phyloP scores from a whole-genome alignment of 148 eudicot species.

The Fallopia convolvulus region DNA sequence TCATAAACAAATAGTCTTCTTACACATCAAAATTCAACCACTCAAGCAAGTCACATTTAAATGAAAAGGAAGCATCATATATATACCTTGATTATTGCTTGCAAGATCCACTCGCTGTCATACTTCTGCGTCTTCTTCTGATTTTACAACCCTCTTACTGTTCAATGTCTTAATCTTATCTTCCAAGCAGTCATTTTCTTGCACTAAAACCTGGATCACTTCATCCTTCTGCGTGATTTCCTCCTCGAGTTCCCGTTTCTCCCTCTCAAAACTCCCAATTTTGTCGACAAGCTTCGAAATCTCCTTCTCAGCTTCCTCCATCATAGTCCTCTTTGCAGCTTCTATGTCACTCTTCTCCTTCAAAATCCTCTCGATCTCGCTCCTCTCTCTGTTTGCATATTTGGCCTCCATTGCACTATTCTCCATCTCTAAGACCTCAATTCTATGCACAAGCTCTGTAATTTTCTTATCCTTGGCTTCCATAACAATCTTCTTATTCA shows the following conservation, averaged over 20 bases:
- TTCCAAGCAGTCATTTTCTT: background rate
- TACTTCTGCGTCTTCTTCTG: background rate
- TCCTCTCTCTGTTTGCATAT: background rate
- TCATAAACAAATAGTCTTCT: too few relatives aligned
- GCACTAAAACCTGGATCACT: background rate
- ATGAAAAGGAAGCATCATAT: background rate
- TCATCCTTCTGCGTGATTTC: slow-evolving; percentile 1
- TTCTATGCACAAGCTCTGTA: background rate
- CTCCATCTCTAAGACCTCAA: background rate
- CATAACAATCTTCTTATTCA: background rate
- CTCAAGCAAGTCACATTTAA: background rate
- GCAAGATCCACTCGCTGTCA: background rate
- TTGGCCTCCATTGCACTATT: background rate
- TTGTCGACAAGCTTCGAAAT: background rate
- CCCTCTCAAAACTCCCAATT: background rate
- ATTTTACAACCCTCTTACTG: background rate
- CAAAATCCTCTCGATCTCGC: background rate
- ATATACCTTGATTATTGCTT: background rate
- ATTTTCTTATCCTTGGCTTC: background rate
- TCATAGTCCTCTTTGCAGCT: background rate
- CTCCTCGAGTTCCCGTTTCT: background rate
- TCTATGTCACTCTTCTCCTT: background rate
- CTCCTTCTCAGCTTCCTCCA: background rate
- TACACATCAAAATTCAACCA: too few relatives aligned
- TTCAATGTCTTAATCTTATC: background rate